Conservation (phyloP, 495 filamentous ascomycete species). For the Penicillium pulvis region DNA sequence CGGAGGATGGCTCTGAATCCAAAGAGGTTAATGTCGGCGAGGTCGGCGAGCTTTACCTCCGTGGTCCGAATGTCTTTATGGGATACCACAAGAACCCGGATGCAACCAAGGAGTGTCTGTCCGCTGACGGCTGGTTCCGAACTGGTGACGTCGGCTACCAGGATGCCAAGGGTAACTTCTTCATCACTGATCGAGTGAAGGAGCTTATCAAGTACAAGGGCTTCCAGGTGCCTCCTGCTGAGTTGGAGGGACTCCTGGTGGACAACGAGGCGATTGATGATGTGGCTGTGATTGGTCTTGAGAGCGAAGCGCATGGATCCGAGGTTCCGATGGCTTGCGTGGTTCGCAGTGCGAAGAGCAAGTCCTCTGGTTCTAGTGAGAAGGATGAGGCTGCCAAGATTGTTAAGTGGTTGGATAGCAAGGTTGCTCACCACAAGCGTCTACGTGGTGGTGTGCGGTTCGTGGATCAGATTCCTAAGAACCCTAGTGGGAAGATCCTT, state of each 20-base stretch:
- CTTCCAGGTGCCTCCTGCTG: conserved; percentile 86
- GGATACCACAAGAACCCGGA: conserved; percentile 74
- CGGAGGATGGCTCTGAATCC: conserved; percentile 53
- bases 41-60: conserved; percentile 65
- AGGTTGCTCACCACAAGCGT: conserved; percentile 72
- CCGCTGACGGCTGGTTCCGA: conserved; percentile 61
- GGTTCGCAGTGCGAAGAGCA: conserved; percentile 56
- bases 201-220: conserved; percentile 90
- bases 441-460: conserved; percentile 83
- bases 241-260: conserved; percentile 78
- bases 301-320: conserved; percentile 66
- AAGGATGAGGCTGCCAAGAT: conserved; percentile 64
- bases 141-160: conserved; percentile 68
- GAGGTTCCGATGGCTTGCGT: conserved; percentile 87
- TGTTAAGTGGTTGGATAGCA: conserved; percentile 59
- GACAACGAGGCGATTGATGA: conserved; percentile 76
- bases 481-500: conserved; percentile 83
- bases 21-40: conserved; percentile 60
- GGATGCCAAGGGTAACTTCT: conserved; percentile 62
- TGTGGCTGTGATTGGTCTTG: conserved; percentile 82
- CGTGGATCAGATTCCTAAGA: conserved; percentile 83
- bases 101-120: conserved; percentile 67
- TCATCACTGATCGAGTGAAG: conserved; percentile 84
- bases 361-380: conserved; percentile 51
- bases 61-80: conserved; percentile 67